Evolutionary conservation across 345 rosid species (phyloP), one percentile per base, ranked within the genome.

Genomic region (Populus euphratica): DNA sequence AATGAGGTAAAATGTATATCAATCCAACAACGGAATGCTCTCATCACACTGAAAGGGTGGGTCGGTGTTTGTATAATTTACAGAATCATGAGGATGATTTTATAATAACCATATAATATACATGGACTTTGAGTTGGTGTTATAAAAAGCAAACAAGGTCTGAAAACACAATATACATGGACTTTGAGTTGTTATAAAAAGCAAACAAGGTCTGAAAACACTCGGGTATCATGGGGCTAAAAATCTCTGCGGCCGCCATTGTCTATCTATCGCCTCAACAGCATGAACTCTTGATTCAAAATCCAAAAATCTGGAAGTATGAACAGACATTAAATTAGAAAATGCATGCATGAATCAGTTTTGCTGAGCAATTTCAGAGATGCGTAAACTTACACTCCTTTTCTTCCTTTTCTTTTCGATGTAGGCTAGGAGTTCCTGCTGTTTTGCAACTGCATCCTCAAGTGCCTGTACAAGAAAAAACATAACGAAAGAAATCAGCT

Each of bases 391-490:
- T 59, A 59, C 63, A n/a, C n/a, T 79, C 78, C 68, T 86, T 62
- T 73, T 85, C 74, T 76, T 81, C 79, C 65, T 82, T 64, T 82
- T 85, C 81, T 83, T 86, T 17, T 83, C 88, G 17, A 83, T 64
- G 61, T 78, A 81, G 64, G 81, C 79, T 21, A 73, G n/a, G 62
- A 86, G 82, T 77, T 81, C 83, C 47, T 74, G 75, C 73, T 86
- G 88, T 71, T 82, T 82, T 29, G 76, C 78, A 49, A 78, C 54
- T 3, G 86, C 73, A 65, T 70, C 81, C 68, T 81, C 86, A 49
- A 86, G 84, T 33, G 91, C 87, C 98, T 94, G 82, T 70, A 62
- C 23, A 35, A 76, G 41, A 66, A 36, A 56, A 33, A 36, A 20
- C 21, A 54, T 2, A 16, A 66, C 47, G 5, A 65, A 50, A 21